These are phyloP conservation scores for Seminavis robusta DNA, from an alignment of 108 stramenopile genomes.

Conservation along the genomic window DNA sequence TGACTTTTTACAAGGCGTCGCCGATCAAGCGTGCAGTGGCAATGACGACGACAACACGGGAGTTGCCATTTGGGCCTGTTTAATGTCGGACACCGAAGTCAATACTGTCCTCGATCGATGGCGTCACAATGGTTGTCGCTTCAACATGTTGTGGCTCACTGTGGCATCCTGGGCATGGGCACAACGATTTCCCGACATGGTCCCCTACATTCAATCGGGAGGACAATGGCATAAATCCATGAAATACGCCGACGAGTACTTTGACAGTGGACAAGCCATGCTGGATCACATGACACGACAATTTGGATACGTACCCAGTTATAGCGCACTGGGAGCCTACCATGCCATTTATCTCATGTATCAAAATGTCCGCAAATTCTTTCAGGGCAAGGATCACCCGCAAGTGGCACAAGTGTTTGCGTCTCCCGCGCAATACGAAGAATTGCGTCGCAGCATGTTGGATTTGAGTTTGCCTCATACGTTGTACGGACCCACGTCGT, in stretches of 20 bases:
- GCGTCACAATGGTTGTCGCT: slow-evolving; percentile 33
- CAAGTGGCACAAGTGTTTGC: slow-evolving; percentile 8
- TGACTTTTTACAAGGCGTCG: slow-evolving; percentile 15
- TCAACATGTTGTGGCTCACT: slow-evolving; percentile 34
- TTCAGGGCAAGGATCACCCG: slow-evolving; percentile 24
- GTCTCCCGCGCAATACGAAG: slow-evolving; percentile 25
- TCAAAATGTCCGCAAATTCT: slow-evolving; percentile 18
- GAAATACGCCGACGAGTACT: slow-evolving; percentile 37
- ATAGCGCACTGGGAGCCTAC: slow-evolving; percentile 30
- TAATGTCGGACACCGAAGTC: slow-evolving; percentile 26
- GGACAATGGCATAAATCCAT: slow-evolving; percentile 50
- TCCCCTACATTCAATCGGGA: slow-evolving; percentile 41
- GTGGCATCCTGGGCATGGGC: slow-evolving; percentile 46
- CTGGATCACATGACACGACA: slow-evolving; percentile 9
- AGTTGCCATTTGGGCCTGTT: slow-evolving; percentile 40
- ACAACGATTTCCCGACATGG: slow-evolving; percentile 8
- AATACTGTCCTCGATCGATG: slow-evolving; percentile 25
- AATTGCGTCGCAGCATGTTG: slow-evolving; percentile 34
- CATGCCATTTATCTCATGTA: slow-evolving; percentile 40
- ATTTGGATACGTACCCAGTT: slow-evolving; percentile 26
- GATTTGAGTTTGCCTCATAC: slow-evolving; percentile 36
- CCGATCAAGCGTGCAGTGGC: not conserved
- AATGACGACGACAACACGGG: not conserved
- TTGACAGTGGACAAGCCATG: slow-evolving; percentile 24
- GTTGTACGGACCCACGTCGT: slow-evolving; percentile 49